Evolutionary conservation across 2,329 filamentous ascomycete species (phyloP), one percentile per base, ranked within the genome.

Genomic region (Cordyceps cicadae): DNA sequence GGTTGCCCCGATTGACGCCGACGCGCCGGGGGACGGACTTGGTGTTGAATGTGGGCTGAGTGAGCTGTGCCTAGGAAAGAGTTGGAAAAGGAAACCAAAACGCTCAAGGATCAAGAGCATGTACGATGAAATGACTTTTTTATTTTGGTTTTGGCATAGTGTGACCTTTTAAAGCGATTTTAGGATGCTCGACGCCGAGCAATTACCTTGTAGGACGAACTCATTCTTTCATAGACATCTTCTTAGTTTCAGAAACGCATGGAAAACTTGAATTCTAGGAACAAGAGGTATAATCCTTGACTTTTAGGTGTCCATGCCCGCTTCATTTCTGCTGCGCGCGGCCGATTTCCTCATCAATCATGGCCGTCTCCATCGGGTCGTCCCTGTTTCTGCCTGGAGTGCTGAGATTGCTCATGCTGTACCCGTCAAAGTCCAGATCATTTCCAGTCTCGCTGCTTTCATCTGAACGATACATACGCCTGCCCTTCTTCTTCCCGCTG

Each of bases 1-100:
- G 85, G 84, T 76, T 85, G 65, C 86, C 86, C 3, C 81, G 79
- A 65, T 67, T 90, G 66, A 90, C 87, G 51, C 87, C 87, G 3
- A 86, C 84, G 61, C 75, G 85, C 63, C 78, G 84, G 54, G 87
- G 87, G 0, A 83, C 87, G 29, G 86, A 89, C 68, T 68, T 90
- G 62, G 87, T 81, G 64, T 67, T 85, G 65, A 80, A 81, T 64
- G 81, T 85, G 63, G 76, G 79, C 63, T 84, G 63, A 66, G 39
- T 84, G 63, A 66, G 39, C 21, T 26, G 7, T n/a, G 32, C 19
- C 21, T 6, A 12, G 12, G 29, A 34, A 3, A 21, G n/a, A 29
- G 9, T 29, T 37, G 9, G 12, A 55, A 26, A 54, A 26, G 56
- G 37, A 59, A 24, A 29, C 29, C 5, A 29, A 29, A 8, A 29